These are phyloP conservation scores for Monosporascus sp. DNA, from an alignment of 2,329 filamentous ascomycete genomes.

Conservation along the genomic window DNA sequence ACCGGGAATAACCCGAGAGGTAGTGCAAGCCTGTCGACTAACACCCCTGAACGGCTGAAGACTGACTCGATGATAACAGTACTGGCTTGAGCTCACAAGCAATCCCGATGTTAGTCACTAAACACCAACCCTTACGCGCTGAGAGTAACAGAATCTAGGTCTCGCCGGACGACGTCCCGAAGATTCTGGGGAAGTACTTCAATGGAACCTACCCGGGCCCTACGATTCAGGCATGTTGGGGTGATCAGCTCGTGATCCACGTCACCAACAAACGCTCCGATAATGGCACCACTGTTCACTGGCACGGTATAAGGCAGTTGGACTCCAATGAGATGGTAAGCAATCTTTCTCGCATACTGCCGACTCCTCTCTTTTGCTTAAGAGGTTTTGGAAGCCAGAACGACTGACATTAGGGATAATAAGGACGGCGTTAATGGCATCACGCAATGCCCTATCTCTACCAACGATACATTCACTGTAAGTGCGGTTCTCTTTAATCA, in stretches of 20 bases:
- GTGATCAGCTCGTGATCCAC: conserved; percentile 21
- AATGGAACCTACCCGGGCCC: conserved; percentile 22
- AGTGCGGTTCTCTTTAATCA: too few relatives aligned
- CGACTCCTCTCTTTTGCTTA: background rate
- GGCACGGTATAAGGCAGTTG: conserved; percentile 30
- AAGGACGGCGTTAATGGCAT: conserved; percentile 28
- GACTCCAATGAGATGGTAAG: conserved; percentile 21
- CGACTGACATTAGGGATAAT: background rate
- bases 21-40: background rate
- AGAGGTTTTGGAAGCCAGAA: background rate
- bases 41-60: background rate
- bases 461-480: conserved; percentile 30
- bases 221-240: conserved; percentile 24
- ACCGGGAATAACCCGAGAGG: conserved; percentile 8
- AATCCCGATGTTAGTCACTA: conserved; percentile 6
- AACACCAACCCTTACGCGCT: background rate
- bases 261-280: conserved; percentile 17
- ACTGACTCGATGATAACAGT: conserved; percentile 1
- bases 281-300: conserved; percentile 29
- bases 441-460: conserved; percentile 50
- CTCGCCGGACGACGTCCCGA: conserved; percentile 9
- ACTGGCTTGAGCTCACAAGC: conserved; percentile 8
- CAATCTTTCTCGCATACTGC: background rate
- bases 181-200: conserved; percentile 13
- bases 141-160: conserved; percentile 2